These are phyloP conservation scores for Suhomyces chickasaworum DNA, from an alignment of 1,139 yeast genomes.

Conservation along the genomic window DNA sequence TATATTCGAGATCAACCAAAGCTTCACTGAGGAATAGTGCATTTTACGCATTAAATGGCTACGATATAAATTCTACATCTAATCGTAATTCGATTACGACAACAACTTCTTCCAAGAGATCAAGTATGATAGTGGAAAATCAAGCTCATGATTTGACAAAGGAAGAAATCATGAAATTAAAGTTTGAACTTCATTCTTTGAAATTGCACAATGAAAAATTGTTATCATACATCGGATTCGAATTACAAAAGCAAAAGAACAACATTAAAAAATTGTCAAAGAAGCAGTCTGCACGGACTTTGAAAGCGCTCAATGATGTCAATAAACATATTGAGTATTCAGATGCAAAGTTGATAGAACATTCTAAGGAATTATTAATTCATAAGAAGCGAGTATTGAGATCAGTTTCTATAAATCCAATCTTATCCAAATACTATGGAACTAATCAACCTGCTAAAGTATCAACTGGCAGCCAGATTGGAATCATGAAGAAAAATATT, in stretches of 20 bases:
- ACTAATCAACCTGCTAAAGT: neutral
- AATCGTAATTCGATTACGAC: slow-evolving; percentile 26
- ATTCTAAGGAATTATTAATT: slow-evolving; percentile 43
- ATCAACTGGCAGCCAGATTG: slow-evolving; percentile 7
- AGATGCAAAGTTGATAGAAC: slow-evolving; percentile 54
- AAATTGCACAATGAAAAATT: slow-evolving; percentile 58
- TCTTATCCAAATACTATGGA: slow-evolving; percentile 33
- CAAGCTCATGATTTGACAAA: slow-evolving; percentile 42
- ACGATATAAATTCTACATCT: slow-evolving; percentile 18
- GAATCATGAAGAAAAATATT: slow-evolving; percentile 26
- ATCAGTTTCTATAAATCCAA: slow-evolving; percentile 48
- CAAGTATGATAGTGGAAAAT: slow-evolving; percentile 38
- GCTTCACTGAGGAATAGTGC: slow-evolving; percentile 27
- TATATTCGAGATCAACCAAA: slow-evolving; percentile 1
- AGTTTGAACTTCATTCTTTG: slow-evolving; percentile 56
- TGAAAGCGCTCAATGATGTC: slow-evolving; percentile 21
- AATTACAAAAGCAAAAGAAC: slow-evolving; percentile 52
- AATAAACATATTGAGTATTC: slow-evolving; percentile 47
- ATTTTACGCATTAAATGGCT: slow-evolving; percentile 29
- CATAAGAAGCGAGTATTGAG: slow-evolving; percentile 49
- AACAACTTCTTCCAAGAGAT: slow-evolving; percentile 38
- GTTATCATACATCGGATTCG: slow-evolving; percentile 58
- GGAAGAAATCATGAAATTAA: slow-evolving; percentile 54
- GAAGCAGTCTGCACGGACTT: slow-evolving; percentile 31
- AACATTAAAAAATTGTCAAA: slow-evolving; percentile 45